Conservation (phyloP, 345 rosid species). For the Leavenworthia alabamica region DNA sequence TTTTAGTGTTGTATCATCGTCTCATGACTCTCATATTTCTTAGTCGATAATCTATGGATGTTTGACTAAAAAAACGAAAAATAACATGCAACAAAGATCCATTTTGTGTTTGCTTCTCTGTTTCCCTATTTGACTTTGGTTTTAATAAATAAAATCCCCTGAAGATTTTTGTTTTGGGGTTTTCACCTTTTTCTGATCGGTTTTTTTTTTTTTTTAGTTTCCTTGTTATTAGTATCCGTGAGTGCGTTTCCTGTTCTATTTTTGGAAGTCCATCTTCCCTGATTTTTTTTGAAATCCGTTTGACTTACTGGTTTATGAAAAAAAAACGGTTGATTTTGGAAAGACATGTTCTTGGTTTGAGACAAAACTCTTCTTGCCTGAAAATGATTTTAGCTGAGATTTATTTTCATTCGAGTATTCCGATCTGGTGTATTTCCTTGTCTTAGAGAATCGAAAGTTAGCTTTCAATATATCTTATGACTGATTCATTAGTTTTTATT, state of each 20-base stretch:
- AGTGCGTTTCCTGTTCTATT: neutral
- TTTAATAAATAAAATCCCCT: neutral
- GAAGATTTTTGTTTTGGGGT: conserved; percentile 14
- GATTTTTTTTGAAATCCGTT: conserved; percentile 19
- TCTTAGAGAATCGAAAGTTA: neutral
- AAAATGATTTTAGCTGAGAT: neutral
- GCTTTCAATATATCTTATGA: neutral
- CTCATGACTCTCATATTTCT: neutral
- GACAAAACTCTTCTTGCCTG: conserved; percentile 10
- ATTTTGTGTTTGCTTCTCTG: conserved; percentile 1
- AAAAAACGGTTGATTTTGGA: neutral
- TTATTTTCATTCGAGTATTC: neutral
- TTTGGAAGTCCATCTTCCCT: conserved; percentile 2
- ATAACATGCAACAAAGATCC: conserved; percentile 34
- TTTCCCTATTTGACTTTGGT: conserved; percentile 17
- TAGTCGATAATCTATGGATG: neutral
- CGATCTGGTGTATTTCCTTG: conserved; percentile 5
- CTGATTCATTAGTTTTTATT: neutral
- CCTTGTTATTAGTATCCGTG: neutral
- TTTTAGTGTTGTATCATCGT: neutral
- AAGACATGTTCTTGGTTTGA: conserved; percentile 9
- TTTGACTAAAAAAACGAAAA: conserved; percentile 1
- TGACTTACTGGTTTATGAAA: conserved; percentile 11
- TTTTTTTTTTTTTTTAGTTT: neutral
- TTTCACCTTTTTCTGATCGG: conserved; percentile 11